These are phyloP conservation scores for Alternaria sp. DNA, from an alignment of 2,329 filamentous ascomycete species.

Conservation along the genomic window DNA sequence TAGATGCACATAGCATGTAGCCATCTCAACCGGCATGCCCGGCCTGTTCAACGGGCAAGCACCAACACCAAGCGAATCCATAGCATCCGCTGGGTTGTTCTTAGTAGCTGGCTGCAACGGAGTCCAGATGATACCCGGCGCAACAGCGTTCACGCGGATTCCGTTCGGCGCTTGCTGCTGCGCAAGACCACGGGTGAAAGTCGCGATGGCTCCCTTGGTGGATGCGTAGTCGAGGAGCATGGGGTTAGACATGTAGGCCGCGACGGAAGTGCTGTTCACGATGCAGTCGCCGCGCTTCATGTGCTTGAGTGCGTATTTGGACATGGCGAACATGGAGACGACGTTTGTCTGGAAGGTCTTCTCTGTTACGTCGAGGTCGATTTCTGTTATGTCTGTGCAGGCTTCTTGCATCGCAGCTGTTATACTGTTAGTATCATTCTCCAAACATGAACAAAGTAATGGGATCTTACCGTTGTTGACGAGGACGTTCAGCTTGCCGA, in stretches of 20 bases:
- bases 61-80: slow-evolving; percentile 27
- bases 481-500: slow-evolving; percentile 73
- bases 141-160: slow-evolving; percentile 77
- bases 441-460: neutral
- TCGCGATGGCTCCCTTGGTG: slow-evolving; percentile 77
- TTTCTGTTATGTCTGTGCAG: slow-evolving; percentile 62
- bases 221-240: slow-evolving; percentile 82
- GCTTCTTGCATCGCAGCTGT: slow-evolving; percentile 64
- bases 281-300: slow-evolving; percentile 75
- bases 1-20: slow-evolving; percentile 29
- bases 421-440: neutral
- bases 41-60: slow-evolving; percentile 30
- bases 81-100: slow-evolving; percentile 20
- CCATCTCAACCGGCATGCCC: slow-evolving; percentile 33
- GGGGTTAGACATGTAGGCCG: slow-evolving; percentile 78
- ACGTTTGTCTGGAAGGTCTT: slow-evolving; percentile 76
- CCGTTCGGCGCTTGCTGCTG: slow-evolving; percentile 76
- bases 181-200: slow-evolving; percentile 77
- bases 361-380: slow-evolving; percentile 64
- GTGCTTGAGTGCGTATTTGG: slow-evolving; percentile 77
- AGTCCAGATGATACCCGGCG: slow-evolving; percentile 66
- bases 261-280: slow-evolving; percentile 83
- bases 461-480: slow-evolving; percentile 29
- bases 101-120: slow-evolving; percentile 27
- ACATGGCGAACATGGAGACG: slow-evolving; percentile 78